Conservation (phyloP, 768 basidiomycete genomes). For the Pisolithus sp. region DNA sequence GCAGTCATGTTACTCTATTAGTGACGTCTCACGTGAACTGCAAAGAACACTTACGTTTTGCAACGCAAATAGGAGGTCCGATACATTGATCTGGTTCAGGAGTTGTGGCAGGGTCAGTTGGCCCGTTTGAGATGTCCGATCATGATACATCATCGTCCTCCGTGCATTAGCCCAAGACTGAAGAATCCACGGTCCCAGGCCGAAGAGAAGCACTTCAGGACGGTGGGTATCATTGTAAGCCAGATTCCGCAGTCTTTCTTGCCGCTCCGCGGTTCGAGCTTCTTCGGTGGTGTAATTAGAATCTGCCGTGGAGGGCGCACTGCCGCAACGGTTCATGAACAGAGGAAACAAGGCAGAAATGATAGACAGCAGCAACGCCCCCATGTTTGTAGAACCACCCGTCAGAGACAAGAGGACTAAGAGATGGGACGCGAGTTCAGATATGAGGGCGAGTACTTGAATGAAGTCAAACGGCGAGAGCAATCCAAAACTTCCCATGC, state of each 20-base stretch:
- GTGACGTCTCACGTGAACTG: neutral
- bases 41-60: conserved; percentile 57
- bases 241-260: conserved; percentile 68
- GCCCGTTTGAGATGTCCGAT: conserved; percentile 34
- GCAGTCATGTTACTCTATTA: conserved; percentile 7
- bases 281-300: conserved; percentile 46
- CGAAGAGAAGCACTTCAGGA: conserved; percentile 79
- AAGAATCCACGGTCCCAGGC: conserved; percentile 80
- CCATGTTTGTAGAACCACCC: conserved; percentile 43
- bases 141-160: conserved; percentile 51
- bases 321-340: conserved; percentile 45
- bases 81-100: conserved; percentile 52
- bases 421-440: conserved; percentile 69
- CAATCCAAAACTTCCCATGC: conserved; percentile 66
- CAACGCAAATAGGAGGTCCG: conserved; percentile 55
- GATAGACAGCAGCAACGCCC: conserved; percentile 54
- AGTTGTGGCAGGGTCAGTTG: conserved; percentile 39
- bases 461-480: conserved; percentile 77
- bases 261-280: conserved; percentile 58
- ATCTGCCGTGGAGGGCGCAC: conserved; percentile 37
- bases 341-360: conserved; percentile 56
- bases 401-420: conserved; percentile 63
- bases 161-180: conserved; percentile 67
- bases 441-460: conserved; percentile 61
- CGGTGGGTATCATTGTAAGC: conserved; percentile 71